phyloP scores from a whole-genome alignment of 2,329 filamentous ascomycete genomes.

The Pseudodiploospora longispora region DNA sequence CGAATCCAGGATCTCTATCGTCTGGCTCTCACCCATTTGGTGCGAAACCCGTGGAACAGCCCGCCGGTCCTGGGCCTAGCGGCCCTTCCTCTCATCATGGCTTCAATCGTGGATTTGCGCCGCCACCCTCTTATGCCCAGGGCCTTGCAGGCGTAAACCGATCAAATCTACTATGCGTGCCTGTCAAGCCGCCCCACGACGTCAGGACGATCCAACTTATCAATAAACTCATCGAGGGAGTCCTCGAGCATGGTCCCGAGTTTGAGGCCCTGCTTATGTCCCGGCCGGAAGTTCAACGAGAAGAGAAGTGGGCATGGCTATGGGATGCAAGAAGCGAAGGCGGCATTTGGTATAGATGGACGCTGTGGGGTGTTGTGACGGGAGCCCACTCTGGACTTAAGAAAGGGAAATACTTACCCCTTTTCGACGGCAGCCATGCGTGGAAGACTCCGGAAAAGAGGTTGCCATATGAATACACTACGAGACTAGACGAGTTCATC shows the following conservation, averaged over 20 bases:
- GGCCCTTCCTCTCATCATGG: slow-evolving; percentile 36
- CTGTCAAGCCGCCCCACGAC: slow-evolving; percentile 68
- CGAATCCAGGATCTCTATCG: slow-evolving; percentile 27
- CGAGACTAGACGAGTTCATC: slow-evolving; percentile 68
- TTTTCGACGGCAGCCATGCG: slow-evolving; percentile 69
- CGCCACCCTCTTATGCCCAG: slow-evolving; percentile 59
- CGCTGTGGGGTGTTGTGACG: slow-evolving; percentile 79
- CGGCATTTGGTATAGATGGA: slow-evolving; percentile 88
- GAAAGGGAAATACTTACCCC: slow-evolving; percentile 47
- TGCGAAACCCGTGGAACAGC: slow-evolving; percentile 56
- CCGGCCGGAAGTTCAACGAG: slow-evolving; percentile 69
- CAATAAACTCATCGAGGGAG: slow-evolving; percentile 75
- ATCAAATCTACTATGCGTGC: slow-evolving; percentile 52
- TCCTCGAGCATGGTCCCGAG: slow-evolving; percentile 73
- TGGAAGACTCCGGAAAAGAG: slow-evolving; percentile 70
- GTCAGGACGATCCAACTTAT: slow-evolving; percentile 74
- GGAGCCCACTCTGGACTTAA: slow-evolving; percentile 41
- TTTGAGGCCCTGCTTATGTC: slow-evolving; percentile 93
- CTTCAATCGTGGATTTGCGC: slow-evolving; percentile 59
- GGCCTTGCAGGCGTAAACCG: slow-evolving; percentile 34
- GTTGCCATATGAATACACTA: slow-evolving; percentile 75
- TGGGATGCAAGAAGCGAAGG: slow-evolving; percentile 76
- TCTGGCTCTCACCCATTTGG: slow-evolving; percentile 62
- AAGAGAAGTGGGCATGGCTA: slow-evolving; percentile 90
- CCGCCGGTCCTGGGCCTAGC: slow-evolving; percentile 19